Percentiles rank a stretch among this genome's conserved stretches.
Evolutionary conservation across 768 basidiomycete species (phyloP).

Genomic region (Strobilomyces echinocephalus): DNA sequence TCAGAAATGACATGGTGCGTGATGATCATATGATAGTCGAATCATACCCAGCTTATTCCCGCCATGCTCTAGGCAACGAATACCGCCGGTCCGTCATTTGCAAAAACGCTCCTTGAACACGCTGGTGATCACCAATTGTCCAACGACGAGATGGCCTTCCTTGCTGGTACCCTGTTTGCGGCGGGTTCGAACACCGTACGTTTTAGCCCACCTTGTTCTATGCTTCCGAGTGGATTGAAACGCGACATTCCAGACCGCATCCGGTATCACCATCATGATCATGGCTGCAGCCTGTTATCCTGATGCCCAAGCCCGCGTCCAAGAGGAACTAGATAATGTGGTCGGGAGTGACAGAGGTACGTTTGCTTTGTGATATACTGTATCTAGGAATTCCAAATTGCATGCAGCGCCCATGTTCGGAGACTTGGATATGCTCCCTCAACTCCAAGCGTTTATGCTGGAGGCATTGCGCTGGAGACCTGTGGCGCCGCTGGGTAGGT

Average conservation of each 20-base stretch:
- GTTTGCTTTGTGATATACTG: neutral
- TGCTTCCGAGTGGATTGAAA: neutral
- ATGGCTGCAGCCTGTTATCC: constrained; percentile 53
- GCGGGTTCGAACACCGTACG: constrained; percentile 52
- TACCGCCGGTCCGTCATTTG: constrained; percentile 34
- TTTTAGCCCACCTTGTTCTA: neutral
- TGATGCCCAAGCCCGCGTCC: constrained; percentile 44
- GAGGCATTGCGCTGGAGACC: neutral
- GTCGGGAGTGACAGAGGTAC: constrained; percentile 38
- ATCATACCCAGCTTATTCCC: neutral
- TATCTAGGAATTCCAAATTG: neutral
- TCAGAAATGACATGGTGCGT: neutral
- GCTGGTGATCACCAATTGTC: constrained; percentile 43
- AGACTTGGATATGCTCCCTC: neutral
- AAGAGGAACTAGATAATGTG: constrained; percentile 50
- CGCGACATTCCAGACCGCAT: constrained; percentile 32
- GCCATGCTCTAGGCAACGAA: constrained; percentile 5
- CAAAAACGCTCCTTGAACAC: constrained; percentile 47
- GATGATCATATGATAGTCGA: neutral
- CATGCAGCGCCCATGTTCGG: neutral
- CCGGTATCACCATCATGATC: constrained; percentile 45
- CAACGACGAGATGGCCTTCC: constrained; percentile 51
- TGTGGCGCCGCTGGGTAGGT: neutral
- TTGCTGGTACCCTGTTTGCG: constrained; percentile 55
- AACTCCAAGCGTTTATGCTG: neutral